Evolutionary conservation across 441 rosid genomes (phyloP), one percentile per base, ranked within the genome.

Genomic region (Sinapis alba): DNA sequence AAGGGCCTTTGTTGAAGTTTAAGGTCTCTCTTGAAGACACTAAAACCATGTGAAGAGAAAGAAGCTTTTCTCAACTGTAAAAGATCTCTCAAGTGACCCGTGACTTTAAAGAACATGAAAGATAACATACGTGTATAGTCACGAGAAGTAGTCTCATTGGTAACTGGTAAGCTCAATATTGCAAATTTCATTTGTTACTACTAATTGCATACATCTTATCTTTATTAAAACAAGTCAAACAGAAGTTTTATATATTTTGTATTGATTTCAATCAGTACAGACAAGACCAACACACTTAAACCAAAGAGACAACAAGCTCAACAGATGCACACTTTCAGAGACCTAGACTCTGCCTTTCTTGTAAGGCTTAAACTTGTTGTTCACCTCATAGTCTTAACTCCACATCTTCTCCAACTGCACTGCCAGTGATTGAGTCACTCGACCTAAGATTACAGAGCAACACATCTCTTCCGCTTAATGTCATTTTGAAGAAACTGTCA

Each of bases 401-500:
- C 71, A 69, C 78, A 30, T 78, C 68, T 77, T 62, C 79, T 47
- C 87, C 84, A 58, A 68, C 10, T 72, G 58, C 66, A 21, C 71
- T 23, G 58, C 77, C 83, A 71, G 83, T 58, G 61, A 66, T 18
- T 7, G 68, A 50, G 30, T 78, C 81, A 63, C 53, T 82, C 12
- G 79, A 83, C 72, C 98, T 89, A 54, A 96, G 88, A 73, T 84
- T 89, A 85, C 90, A 79, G 19, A 96, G 95, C 84, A 96, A 82
- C 26, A 92, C 94, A 82, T 96, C 94, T 0, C 98, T 92, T 20
- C 95, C 98, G 0, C 82, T 76, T 75, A 96, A 80, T 69, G 87
- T 88, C 84, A 91, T 79, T 78, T 90, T 92, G 72, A 95, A 95
- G 81, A 95, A 95, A 65, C 79, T 78, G 67, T 95, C 99, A 65